A percentile compares a stretch with the other conserved stretches of the same genome.
These are phyloP conservation scores for Backusella sp. DNA, from an alignment of 192 early-diverging fungal species.

Conservation along the genomic window DNA sequence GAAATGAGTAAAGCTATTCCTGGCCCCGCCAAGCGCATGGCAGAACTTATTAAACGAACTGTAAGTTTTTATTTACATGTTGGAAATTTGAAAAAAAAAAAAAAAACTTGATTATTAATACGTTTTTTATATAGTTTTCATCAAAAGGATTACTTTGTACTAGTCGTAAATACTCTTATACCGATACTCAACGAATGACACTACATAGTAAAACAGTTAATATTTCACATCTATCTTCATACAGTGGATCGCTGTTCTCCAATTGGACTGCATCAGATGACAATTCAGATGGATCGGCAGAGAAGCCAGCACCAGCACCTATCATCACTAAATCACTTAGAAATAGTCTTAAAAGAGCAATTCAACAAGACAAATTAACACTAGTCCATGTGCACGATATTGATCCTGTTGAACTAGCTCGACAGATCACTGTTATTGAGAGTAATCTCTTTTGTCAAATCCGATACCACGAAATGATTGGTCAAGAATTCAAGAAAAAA, in stretches of 20 bases:
- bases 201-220: not conserved
- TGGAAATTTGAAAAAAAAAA: not conserved
- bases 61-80: conserved; percentile 13
- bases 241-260: conserved; percentile 19
- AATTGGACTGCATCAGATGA: conserved; percentile 13
- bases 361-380: conserved; percentile 33
- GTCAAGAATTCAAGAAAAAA: conserved; percentile 61
- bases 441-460: conserved; percentile 65
- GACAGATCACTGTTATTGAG: conserved; percentile 84
- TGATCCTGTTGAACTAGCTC: conserved; percentile 75
- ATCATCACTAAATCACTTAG: conserved; percentile 19
- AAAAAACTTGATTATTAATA: not conserved
- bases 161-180: conserved; percentile 17
- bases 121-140: not conserved
- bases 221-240: conserved; percentile 9
- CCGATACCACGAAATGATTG: conserved; percentile 70
- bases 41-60: conserved; percentile 73
- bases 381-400: conserved; percentile 55
- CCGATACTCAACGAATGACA: not conserved
- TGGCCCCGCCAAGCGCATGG: conserved; percentile 63
- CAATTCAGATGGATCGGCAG: not conserved
- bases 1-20: conserved; percentile 69
- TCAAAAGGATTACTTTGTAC: not conserved
- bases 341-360: conserved; percentile 16
- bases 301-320: not conserved